phyloP scores from a whole-genome alignment of 257 asterid genomes.

The Petunia axillaris region DNA sequence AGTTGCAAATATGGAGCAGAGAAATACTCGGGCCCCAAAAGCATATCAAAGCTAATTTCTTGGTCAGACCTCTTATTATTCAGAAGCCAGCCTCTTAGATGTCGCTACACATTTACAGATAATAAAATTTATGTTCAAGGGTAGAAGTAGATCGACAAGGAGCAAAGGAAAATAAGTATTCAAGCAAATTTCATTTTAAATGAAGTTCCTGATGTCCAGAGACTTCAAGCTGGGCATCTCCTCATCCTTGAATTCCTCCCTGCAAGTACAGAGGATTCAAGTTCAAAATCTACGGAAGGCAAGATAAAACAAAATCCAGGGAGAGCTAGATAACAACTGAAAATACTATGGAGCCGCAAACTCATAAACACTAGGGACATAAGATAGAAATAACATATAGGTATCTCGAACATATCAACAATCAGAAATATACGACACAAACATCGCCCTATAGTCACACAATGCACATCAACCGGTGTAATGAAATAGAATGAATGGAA shows the following conservation, averaged over 20 bases:
- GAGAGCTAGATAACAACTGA: too few species aligned
- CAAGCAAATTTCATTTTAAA: slow-evolving; percentile 37
- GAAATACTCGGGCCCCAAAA: slow-evolving; percentile 14
- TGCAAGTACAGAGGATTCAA: slow-evolving; percentile 33
- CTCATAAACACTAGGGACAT: too few species aligned
- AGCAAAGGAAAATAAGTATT: slow-evolving; percentile 24
- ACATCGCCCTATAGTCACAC: too few species aligned
- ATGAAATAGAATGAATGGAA: too few species aligned
- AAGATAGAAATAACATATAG: too few species aligned
- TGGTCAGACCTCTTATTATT: slow-evolving; percentile 24
- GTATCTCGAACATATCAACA: too few species aligned
- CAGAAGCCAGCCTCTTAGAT: slow-evolving; percentile 23
- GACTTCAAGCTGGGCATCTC: slow-evolving; percentile 79
- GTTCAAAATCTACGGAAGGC: neutral
- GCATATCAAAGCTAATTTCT: slow-evolving; percentile 10
- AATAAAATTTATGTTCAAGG: slow-evolving; percentile 1
- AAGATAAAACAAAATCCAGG: too few species aligned
- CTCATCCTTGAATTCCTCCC: slow-evolving; percentile 93
- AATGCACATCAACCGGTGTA: too few species aligned
- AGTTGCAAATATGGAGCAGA: neutral
- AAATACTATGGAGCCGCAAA: too few species aligned
- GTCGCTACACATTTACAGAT: slow-evolving; percentile 12
- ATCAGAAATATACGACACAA: too few species aligned
- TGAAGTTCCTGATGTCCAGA: slow-evolving; percentile 82
- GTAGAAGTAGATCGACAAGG: slow-evolving; percentile 21